A percentile compares a stretch with the other conserved stretches of the same genome.
Evolutionary conservation across 2,329 filamentous ascomycete species (phyloP).

Genomic region (Talaromyces sp.): DNA sequence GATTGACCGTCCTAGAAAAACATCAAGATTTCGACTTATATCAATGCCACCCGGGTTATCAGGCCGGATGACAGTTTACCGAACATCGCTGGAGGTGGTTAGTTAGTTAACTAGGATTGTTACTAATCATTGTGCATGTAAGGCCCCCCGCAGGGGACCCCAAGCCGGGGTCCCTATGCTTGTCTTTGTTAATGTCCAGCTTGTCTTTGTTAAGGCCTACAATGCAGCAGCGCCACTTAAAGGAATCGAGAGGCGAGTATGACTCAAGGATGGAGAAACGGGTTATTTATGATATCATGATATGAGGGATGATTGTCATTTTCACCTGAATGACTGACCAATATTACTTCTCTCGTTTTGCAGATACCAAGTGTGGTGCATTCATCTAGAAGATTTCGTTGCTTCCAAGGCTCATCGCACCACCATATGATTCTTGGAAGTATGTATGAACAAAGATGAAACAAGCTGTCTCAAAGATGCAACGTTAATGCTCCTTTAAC

Average conservation of each 20-base stretch:
- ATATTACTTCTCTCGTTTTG: too few species aligned
- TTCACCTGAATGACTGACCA: too few species aligned
- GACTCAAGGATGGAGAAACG: background rate
- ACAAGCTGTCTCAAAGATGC: background rate
- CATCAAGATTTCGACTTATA: background rate
- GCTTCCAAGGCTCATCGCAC: background rate
- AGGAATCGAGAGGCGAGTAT: background rate
- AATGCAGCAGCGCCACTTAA: background rate
- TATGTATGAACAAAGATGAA: background rate
- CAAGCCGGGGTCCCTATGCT: background rate
- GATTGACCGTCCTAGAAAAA: too few species aligned
- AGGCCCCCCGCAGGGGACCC: slow-evolving; percentile 5
- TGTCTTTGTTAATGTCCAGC: background rate
- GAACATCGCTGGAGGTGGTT: background rate
- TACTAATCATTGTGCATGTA: background rate
- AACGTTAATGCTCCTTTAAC: slow-evolving; percentile 9
- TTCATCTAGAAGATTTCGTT: background rate
- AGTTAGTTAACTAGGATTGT: background rate
- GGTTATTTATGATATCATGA: background rate
- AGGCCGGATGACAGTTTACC: background rate
- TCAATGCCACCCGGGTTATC: background rate
- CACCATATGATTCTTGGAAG: background rate
- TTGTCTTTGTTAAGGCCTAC: background rate
- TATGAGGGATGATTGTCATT: background rate
- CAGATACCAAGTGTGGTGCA: background rate